Evolutionary conservation across 306 rosid species (phyloP).

Genomic region (Argentina anserina): DNA sequence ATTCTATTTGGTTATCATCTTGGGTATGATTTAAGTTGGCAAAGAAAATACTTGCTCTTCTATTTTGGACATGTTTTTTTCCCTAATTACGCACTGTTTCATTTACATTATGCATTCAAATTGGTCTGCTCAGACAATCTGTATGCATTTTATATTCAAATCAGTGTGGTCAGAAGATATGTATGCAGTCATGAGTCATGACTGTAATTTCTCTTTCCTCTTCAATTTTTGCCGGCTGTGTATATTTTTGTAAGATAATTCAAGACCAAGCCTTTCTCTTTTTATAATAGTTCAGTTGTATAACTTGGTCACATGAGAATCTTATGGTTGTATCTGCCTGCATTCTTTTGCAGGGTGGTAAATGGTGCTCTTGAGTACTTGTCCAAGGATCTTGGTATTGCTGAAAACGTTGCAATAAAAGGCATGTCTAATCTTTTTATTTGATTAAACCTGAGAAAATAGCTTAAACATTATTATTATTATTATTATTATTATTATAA

Average conservation of each 20-base stretch:
- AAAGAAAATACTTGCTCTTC: slow-evolving; percentile 10
- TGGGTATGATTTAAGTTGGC: slow-evolving; percentile 50
- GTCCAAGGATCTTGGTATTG: slow-evolving; percentile 79
- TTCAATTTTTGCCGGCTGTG: not conserved
- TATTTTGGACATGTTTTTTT: too few relatives aligned
- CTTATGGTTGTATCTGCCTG: slow-evolving; percentile 11
- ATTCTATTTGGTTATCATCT: slow-evolving; percentile 92
- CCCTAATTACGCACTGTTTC: not conserved
- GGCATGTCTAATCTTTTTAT: slow-evolving; percentile 32
- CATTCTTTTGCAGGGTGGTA: slow-evolving; percentile 67
- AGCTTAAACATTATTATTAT: not conserved
- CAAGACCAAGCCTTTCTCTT: not conserved
- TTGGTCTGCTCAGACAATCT: not conserved
- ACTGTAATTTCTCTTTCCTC: not conserved
- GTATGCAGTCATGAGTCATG: not conserved
- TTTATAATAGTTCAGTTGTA: not conserved
- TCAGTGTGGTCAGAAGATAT: not conserved
- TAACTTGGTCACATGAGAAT: slow-evolving; percentile 10
- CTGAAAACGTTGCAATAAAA: slow-evolving; percentile 68
- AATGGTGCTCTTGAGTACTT: slow-evolving; percentile 94
- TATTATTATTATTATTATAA: not conserved
- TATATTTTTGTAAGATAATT: too few relatives aligned
- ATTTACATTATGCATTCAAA: not conserved
- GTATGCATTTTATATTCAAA: not conserved
- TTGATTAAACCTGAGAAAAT: not conserved